Evolutionary conservation across 2,329 filamentous ascomycete species (phyloP), one percentile per base, ranked within the genome.

Genomic region (Blastomyces parvus): DNA sequence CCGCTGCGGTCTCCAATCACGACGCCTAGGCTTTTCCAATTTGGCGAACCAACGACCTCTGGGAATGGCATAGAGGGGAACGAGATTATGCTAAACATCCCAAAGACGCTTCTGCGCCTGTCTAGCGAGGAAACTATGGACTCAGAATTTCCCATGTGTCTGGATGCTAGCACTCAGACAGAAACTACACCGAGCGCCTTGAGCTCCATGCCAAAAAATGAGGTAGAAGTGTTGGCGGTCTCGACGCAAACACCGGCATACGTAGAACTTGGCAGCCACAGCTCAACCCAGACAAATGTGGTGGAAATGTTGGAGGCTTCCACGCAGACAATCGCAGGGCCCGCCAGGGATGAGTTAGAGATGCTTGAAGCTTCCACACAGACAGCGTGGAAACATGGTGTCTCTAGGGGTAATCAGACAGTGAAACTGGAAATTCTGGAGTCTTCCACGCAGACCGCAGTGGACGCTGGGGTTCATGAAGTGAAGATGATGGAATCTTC

Each of bases 401-500:
- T 48, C n/a, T 48, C 46, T 3, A 48, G 46, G 7, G 46, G n/a
- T 3, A n/a, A 25, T 8, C 46, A 48, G 2, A 25, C 46, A 48
- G 22, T 25, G 11, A 22, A 25, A 9, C 25, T 48, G 46, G 46
- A 11, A n/a, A 3, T 48, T n/a, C 1, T 11, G 22, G 22, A 13
- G 27, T 22, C 9, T 7, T 56, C 30, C 9, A 22, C 53, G 9
- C 30, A 56, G 30, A 56, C 19, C 2, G 53, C 38, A 8, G 8
- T 30, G 11, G 53, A 36, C 2, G 8, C 5, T 17, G 14, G 6
- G 4, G n/a, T 56, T 56, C 52, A 36, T 8, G 9, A n/a, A 30
- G 9, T 38, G 30, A 38, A 36, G 19, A 38, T 56, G 53, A 5
- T 38, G 19, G 53, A 56, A 56, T 30, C 62, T 40, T 65, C 55